Percentiles rank a stretch among this genome's conserved stretches.
These are phyloP conservation scores for Rutidosis leptorrhynchoides DNA, from an alignment of 129 eudicot genomes.

Conservation along the genomic window DNA sequence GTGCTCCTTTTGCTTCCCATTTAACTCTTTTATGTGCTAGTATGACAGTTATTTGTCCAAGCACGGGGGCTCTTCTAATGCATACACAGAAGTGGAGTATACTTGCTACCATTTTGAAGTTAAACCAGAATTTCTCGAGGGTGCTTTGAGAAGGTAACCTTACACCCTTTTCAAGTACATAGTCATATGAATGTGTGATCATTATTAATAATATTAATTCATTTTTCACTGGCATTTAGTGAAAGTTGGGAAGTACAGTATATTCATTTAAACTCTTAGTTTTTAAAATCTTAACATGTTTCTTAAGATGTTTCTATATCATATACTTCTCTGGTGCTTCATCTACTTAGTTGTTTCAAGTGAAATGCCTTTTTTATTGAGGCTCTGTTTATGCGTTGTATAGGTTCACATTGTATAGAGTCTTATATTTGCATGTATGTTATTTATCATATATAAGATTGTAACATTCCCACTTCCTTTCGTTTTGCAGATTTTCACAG, in stretches of 20 bases:
- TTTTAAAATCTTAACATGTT: no score
- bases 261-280: no score
- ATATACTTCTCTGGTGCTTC: not conserved
- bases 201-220: not conserved
- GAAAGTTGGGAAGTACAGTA: not conserved
- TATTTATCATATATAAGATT: not conserved
- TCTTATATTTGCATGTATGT: conserved; percentile 11
- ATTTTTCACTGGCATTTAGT: not conserved
- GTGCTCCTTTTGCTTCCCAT: conserved; percentile 9
- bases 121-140: conserved; percentile 80
- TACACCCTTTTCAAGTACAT: conserved; percentile 12
- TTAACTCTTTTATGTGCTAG: conserved; percentile 60
- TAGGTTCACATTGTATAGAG: not conserved
- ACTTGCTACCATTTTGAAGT: conserved; percentile 99
- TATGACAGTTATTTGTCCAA: conserved; percentile 98
- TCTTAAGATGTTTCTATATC: not conserved
- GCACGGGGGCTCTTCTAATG: conserved; percentile 99
- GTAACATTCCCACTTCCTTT: conserved; percentile 13
- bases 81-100: conserved; percentile 87
- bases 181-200: not conserved
- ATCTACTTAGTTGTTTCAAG: not conserved
- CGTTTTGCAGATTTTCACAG: conserved; percentile 73
- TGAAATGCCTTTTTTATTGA: conserved; percentile 10
- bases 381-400: conserved; percentile 7
- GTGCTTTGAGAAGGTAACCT: conserved; percentile 76